A percentile compares a stretch with the other conserved stretches of the same genome.
These are phyloP conservation scores for Strobilomyces echinocephalus DNA, from an alignment of 768 basidiomycete genomes.

Conservation along the genomic window DNA sequence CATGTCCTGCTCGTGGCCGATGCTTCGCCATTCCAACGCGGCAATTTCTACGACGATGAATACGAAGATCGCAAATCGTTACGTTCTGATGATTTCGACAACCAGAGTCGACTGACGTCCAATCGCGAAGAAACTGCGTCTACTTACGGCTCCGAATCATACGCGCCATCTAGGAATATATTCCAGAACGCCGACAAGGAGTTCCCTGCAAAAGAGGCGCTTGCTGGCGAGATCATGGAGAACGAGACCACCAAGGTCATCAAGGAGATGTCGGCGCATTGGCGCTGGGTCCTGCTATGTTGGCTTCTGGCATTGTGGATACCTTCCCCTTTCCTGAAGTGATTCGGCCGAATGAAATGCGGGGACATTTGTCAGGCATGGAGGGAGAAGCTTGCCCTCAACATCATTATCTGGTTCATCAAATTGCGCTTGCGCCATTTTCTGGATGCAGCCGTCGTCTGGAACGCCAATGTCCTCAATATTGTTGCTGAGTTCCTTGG, in stretches of 20 bases:
- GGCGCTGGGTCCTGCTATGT: conserved; percentile 83
- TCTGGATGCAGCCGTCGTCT: no score
- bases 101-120: conserved; percentile 70
- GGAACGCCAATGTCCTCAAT: no score
- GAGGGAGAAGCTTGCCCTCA: no score
- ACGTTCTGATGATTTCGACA: conserved; percentile 45
- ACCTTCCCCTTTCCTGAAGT: conserved; percentile 63
- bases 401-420: conserved; percentile 96
- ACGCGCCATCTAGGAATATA: conserved; percentile 94
- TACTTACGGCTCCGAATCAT: conserved; percentile 86
- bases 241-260: conserved; percentile 85
- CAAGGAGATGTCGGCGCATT: conserved; percentile 74
- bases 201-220: conserved; percentile 71
- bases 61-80: no score
- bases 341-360: conserved; percentile 89
- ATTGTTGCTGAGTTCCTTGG: no score
- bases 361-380: conserved; percentile 92
- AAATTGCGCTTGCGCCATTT: conserved; percentile 80
- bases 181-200: conserved; percentile 81
- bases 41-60: no score
- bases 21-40: conserved; percentile 21
- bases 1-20: no score
- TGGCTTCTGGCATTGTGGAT: conserved; percentile 93
- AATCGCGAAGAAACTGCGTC: conserved; percentile 74
- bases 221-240: conserved; percentile 82